phyloP scores from a whole-genome alignment of 345 rosid genomes.

The Eucalyptus paniculata region DNA sequence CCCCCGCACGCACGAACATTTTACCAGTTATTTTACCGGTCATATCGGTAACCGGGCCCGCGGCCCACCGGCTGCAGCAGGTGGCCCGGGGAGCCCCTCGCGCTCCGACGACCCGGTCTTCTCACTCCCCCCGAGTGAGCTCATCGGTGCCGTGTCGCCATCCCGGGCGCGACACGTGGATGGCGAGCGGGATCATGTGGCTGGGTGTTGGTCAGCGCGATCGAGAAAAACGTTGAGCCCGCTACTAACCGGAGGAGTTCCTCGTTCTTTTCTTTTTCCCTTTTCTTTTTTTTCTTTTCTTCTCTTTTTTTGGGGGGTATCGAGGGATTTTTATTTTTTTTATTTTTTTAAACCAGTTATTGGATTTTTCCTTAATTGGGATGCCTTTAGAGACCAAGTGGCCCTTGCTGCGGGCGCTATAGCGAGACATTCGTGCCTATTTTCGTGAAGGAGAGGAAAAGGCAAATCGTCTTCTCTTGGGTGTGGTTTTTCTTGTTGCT shows the following conservation, averaged over 20 bases:
- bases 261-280: no score
- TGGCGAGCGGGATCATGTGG: background rate
- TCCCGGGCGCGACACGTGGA: background rate
- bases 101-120: background rate
- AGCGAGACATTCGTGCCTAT: background rate
- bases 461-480: background rate
- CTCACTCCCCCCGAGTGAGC: background rate
- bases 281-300: background rate
- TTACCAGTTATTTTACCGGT: background rate
- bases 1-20: background rate
- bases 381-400: background rate
- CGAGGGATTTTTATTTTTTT: background rate
- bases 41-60: background rate
- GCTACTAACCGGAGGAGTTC: background rate
- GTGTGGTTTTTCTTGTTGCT: background rate
- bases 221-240: background rate
- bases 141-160: background rate
- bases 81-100: background rate
- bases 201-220: background rate
- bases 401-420: background rate
- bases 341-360: background rate
- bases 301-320: background rate
- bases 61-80: background rate
- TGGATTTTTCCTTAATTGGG: background rate
- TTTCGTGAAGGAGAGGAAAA: background rate